Evolutionary conservation across 805 yeast species (phyloP).

Genomic region (Wickerhamiella galacta): DNA sequence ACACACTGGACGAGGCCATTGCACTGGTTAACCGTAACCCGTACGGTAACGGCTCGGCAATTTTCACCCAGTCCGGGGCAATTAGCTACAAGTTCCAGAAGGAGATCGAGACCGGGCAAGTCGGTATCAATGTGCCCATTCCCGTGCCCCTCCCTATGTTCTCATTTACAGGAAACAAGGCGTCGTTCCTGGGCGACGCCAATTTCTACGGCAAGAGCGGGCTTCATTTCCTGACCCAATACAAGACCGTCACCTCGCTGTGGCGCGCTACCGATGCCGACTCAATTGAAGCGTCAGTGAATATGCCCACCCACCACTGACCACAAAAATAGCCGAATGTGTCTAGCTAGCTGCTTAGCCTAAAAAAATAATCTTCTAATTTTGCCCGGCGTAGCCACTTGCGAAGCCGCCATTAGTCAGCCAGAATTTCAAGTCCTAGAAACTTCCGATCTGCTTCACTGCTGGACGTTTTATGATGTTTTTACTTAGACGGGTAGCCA

Average conservation of each 20-base stretch:
- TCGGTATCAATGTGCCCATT: slow-evolving; percentile 62
- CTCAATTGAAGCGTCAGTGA: slow-evolving; percentile 37
- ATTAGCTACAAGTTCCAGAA: slow-evolving; percentile 54
- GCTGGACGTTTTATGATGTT: too few species aligned
- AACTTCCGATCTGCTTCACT: too few species aligned
- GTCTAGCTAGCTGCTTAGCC: too few species aligned
- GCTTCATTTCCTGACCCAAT: slow-evolving; percentile 50
- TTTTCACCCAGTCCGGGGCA: slow-evolving; percentile 54
- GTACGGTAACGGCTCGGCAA: slow-evolving; percentile 58
- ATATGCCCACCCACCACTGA: slow-evolving; percentile 47
- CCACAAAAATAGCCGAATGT: background rate
- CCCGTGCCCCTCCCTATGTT: slow-evolving; percentile 75
- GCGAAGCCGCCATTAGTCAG: too few species aligned
- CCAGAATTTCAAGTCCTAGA: too few species aligned
- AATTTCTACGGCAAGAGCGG: slow-evolving; percentile 73
- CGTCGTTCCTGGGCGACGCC: slow-evolving; percentile 61
- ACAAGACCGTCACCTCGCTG: slow-evolving; percentile 54
- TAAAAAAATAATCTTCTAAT: too few species aligned
- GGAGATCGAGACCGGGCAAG: slow-evolving; percentile 58
- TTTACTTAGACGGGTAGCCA: too few species aligned
- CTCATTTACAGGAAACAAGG: slow-evolving; percentile 62
- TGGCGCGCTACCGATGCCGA: slow-evolving; percentile 42
- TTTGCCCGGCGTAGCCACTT: too few species aligned
- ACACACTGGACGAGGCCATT: slow-evolving; percentile 53
- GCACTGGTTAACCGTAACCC: slow-evolving; percentile 40